Evolutionary conservation across 192 early-diverging fungal genomes (phyloP), one percentile per base, ranked within the genome.

Genomic region (Podila epicladia): DNA sequence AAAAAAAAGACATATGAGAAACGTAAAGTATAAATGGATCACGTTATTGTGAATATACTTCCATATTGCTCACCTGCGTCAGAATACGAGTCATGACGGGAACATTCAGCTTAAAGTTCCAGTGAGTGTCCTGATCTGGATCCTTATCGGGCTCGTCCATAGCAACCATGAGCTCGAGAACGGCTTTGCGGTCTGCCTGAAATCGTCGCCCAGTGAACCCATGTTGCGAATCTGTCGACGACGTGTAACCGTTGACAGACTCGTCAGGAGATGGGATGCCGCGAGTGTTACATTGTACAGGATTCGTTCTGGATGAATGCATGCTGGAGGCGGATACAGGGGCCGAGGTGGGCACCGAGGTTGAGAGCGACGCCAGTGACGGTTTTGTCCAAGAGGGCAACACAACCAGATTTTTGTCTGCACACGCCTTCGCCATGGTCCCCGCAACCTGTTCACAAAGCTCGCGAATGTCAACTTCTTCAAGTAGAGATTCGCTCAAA

Each of bases 131-230:
- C n/a, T 73, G 71, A 58, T 69, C 77, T 26, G 66, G 66, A 59
- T 64, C 71, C 45, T 58, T 58, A 31, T 73, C 70, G 3, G 77
- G 70, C 53, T 80, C 71, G 19, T 80, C 77, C 71, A 73, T 72
- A 11, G 77, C 65, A 3, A 80, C 77, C 51, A 80, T 65, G 1
- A 80, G 67, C 35, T 80, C 77, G 2, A 79, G 37, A 11, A 72
- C 37, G 26, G 69, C 51, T 45, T 70, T 80, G 17, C 71, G 61
- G 28, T 63, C 65, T 2, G 66, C 24, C 5, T 28, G 55, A 8
- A 72, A 19, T 20, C 50, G 68, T 11, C 45, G 37, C n/a, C 65
- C 32, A 12, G 65, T 58, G 59, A 78, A 67, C 7, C 69, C 57
- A 31, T 35, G 29, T 2, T 59, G 60, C 1, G 61, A 55, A 3